Conservation (phyloP, 176 grass and related monocot species). For the Triticum urartu region DNA sequence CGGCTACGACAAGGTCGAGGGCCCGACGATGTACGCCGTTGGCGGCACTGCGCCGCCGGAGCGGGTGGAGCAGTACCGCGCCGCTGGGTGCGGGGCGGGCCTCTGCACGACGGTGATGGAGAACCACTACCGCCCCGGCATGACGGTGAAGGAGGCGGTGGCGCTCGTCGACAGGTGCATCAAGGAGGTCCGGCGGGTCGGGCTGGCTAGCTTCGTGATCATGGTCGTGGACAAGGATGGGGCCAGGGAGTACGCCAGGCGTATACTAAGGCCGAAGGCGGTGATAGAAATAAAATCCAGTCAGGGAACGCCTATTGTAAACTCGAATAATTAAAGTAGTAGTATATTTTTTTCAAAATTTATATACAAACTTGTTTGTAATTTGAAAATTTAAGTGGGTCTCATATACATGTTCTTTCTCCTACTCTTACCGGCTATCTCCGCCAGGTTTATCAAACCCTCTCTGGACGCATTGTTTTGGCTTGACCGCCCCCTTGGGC, state of each 20-base stretch:
- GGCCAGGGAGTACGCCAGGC: constrained; percentile 45
- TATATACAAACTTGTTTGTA: background rate
- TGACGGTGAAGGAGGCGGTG: background rate
- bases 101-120: constrained; percentile 2
- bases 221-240: constrained; percentile 54
- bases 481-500: no score
- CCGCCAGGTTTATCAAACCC: no score
- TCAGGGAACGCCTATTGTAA: background rate
- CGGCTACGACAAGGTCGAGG: background rate
- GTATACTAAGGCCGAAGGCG: background rate
- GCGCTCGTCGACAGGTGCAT: background rate
- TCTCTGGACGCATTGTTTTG: no score
- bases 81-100: background rate
- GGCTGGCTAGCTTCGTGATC: constrained; percentile 6
- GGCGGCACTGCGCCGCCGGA: background rate
- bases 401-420: background rate
- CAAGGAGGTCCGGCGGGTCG: background rate
- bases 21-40: constrained; percentile 10
- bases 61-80: background rate
- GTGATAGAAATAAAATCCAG: background rate
- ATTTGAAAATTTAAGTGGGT: background rate
- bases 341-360: background rate
- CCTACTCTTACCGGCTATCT: no score
- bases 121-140: background rate
- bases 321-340: background rate